Evolutionary conservation across 768 basidiomycete species (phyloP), one percentile per base, ranked within the genome.

Genomic region (Suillus lakei): DNA sequence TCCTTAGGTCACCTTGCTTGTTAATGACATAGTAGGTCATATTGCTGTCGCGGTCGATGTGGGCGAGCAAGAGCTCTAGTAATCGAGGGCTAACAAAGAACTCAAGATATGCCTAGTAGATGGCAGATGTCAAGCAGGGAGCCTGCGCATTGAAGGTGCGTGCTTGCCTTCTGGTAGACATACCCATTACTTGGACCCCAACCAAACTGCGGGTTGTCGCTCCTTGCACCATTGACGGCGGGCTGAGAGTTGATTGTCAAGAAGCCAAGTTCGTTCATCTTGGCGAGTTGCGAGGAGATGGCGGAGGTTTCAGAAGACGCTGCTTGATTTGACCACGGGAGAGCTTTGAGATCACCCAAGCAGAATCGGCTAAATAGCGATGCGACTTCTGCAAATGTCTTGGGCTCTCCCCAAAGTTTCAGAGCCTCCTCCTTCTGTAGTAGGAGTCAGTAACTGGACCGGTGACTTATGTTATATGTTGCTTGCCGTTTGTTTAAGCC

Each of bases 21-120:
- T 98, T 98, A 77, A 98, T 97, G 56, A 96, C 94, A 72, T 98
- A 97, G 83, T 99, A 99, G 3, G 96, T 98, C 73, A 97, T 91
- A 70, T 90, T 88, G 66, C 86, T 85, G 72, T 98, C 94, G 21
- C 89, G 87, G 73, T 96, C 93, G 70, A 99, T 95, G 63, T 91
- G 86, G 21, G 88, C 82, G 58, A 96, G 84, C 44, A 96, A 87
- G 46, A 89, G 78, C 39, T 85, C 83, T 53, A 97, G 85, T 34
- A 96, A 82, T 60, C 84, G 80, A 0, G 94, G 91, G 46, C 86
- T 85, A 60, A 96, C 94, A 75, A 98, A 98, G 81, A 98, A 98
- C 74, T 98, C 96, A 50, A 98, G 85, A 78, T 98, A 98, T 4
- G 96, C 96, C 95, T 97, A 65, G 3, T 43, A 30, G 55, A 26